Evolutionary conservation across 108 stramenopile species (phyloP).

Genomic region (Stephanodiscus minutulus): DNA sequence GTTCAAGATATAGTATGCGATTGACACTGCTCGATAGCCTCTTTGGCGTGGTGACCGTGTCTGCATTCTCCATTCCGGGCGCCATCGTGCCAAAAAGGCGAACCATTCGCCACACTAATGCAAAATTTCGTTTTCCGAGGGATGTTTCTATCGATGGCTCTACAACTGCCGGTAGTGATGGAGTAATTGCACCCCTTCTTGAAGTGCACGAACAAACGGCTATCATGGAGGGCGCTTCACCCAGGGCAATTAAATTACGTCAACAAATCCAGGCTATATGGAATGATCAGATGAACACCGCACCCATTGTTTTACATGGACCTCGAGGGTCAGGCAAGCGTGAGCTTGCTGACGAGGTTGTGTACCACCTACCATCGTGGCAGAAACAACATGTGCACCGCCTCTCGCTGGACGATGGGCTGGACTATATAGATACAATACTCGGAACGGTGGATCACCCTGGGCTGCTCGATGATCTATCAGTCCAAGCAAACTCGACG

Average conservation of each 20-base stretch:
- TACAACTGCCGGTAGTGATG: too few species aligned
- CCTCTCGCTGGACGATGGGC: conserved; percentile 22
- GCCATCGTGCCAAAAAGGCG: too few species aligned
- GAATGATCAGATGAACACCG: conserved; percentile 19
- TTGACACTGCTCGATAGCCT: too few species aligned
- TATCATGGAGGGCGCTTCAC: conserved; percentile 29
- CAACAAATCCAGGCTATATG: conserved; percentile 42
- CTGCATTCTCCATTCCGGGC: too few species aligned
- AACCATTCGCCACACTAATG: too few species aligned
- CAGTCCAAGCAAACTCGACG: conserved; percentile 31
- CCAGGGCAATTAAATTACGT: conserved; percentile 30
- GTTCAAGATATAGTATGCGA: too few species aligned
- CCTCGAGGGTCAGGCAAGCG: conserved; percentile 36
- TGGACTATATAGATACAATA: conserved; percentile 35
- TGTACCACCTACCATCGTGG: conserved; percentile 31
- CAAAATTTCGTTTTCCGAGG: too few species aligned
- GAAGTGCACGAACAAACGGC: not conserved
- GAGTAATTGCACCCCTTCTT: not conserved
- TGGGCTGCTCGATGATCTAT: conserved; percentile 37
- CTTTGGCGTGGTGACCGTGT: too few species aligned
- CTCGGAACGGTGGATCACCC: conserved; percentile 29
- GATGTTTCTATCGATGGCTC: too few species aligned
- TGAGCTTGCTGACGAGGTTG: conserved; percentile 37
- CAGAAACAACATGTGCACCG: conserved; percentile 35
- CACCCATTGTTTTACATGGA: conserved; percentile 34